Evolutionary conservation across 495 filamentous ascomycete genomes (phyloP), one percentile per base, ranked within the genome.

Genomic region (Penicillium dipodomyicola): DNA sequence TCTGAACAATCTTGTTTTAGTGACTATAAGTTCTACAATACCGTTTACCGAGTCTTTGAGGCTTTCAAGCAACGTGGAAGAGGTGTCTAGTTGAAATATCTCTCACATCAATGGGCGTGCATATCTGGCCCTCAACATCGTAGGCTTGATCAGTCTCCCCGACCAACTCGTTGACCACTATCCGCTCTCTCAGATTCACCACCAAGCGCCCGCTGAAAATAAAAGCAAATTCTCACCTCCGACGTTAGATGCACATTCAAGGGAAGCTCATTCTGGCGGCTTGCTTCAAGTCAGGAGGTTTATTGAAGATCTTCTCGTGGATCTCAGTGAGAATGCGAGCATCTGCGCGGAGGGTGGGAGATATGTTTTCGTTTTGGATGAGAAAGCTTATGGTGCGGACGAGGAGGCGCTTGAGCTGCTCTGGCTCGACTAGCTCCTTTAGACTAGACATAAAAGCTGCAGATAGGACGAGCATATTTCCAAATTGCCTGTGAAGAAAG

Each of bases 391-490:
- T 91, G 3, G 91, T 96, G 40, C 84, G 82, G 44, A 66, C 66
- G 35, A 82, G 70, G 5, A 82, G 72, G 5, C 66, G 57, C 3
- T 74, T 76, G 3, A 95, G 74, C 3, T 65, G 65, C 0, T 78
- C 65, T 46, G 67, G 65, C 9, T 79, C 64, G 41, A 93, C 77
- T n/a, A 81, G 76, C 9, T 71, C 63, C 3, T 62, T 65, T 1
- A 91, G 80, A 33, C 77, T 46, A 52, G 82, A 72, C 85, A 81
- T 69, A 69, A 84, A 93, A 4, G 86, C 88, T 1, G 93, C 91
- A 20, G 90, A 84, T 2, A 98, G 83, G 7, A 92, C 89, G 41
- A 97, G 75, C 66, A 97, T 85, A 67, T 97, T 98, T 47, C 94
- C 94, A 72, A 95, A 98, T 92, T 97, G 94, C 10, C 92, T 96